A percentile compares a stretch with the other conserved stretches of the same genome.
Evolutionary conservation across 176 grass and related monocot genomes (phyloP).

Genomic region (Melocanna baccifera): DNA sequence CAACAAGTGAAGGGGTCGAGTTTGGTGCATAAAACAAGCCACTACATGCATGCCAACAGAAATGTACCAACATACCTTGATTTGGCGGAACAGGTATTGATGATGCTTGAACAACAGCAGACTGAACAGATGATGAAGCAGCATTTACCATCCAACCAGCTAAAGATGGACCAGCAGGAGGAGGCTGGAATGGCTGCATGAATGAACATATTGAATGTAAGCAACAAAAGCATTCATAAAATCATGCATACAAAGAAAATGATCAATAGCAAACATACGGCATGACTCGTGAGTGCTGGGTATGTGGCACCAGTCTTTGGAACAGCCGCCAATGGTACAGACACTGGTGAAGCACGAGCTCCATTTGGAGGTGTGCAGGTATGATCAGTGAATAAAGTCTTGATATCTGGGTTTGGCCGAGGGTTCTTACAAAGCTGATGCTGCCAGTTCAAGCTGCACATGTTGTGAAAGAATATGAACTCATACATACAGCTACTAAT

Average conservation of each 20-base stretch:
- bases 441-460: slow-evolving; percentile 98
- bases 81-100: slow-evolving; percentile 73
- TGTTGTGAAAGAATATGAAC: slow-evolving; percentile 8
- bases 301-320: slow-evolving; percentile 75
- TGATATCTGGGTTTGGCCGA: slow-evolving; percentile 91
- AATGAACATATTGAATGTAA: slow-evolving; percentile 24
- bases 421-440: slow-evolving; percentile 99
- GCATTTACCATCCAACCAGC: slow-evolving; percentile 91
- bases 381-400: slow-evolving; percentile 95
- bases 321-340: slow-evolving; percentile 81
- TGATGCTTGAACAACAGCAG: slow-evolving; percentile 69
- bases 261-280: slow-evolving; percentile 43
- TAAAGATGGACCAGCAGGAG: slow-evolving; percentile 71
- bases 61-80: slow-evolving; percentile 54
- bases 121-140: slow-evolving; percentile 72
- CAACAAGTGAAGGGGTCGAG: neutral
- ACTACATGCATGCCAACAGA: neutral
- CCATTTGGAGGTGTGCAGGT: slow-evolving; percentile 73
- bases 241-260: slow-evolving; percentile 19
- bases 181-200: slow-evolving; percentile 68
- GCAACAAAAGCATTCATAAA: slow-evolving; percentile 23
- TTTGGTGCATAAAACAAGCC: slow-evolving; percentile 16
- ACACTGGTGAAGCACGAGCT: slow-evolving; percentile 64
- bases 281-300: slow-evolving; percentile 61
- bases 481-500: neutral